Evolutionary conservation across 1,284 basidiomycete genomes (phyloP), one percentile per base, ranked within the genome.

Genomic region (Puccinia triticina): DNA sequence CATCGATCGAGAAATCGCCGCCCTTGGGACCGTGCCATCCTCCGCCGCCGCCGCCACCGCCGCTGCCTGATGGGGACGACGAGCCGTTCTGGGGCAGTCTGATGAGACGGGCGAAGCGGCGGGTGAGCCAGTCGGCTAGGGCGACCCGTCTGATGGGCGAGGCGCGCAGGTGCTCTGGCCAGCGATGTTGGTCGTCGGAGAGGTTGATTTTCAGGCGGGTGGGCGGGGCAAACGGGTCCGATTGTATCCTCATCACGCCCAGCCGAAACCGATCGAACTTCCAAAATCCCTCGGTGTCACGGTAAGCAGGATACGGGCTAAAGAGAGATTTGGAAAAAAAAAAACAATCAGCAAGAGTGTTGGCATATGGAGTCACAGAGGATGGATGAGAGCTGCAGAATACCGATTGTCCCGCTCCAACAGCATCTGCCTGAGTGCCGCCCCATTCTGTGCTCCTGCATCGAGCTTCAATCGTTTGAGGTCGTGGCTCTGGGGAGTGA

Each of bases 341-440:
- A n/a, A 48, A 32, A 69, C 43, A 50, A 69, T 37, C 46, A 53
- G 7, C 61, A n/a, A n/a, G n/a, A n/a, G n/a, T n/a, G n/a, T n/a
- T n/a, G n/a, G 5, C 16, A 26, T n/a, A n/a, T 67, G 64, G 40
- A 16, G 43, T 26, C 66, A 46, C 26, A 3, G n/a, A 48, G 61
- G 23, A 59, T n/a, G 43, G 64, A 50, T n/a, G 10, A 55, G 16
- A 59, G 23, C 21, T 40, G 37, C 11, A 11, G 8, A 16, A 72
- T 69, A 80, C 77, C 77, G 77, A 80, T 72, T 57, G 16, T 80
- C 77, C n/a, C 77, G 77, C 67, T 80, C 77, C 46, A 80, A 43
- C n/a, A 80, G 26, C 67, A 80, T 80, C 23, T 71, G 46, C 29
- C 67, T 80, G 11, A 80, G 34, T 26, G 50, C 32, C 8, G 69